phyloP scores from a whole-genome alignment of 306 rosid species.

The Trifolium subterraneum region DNA sequence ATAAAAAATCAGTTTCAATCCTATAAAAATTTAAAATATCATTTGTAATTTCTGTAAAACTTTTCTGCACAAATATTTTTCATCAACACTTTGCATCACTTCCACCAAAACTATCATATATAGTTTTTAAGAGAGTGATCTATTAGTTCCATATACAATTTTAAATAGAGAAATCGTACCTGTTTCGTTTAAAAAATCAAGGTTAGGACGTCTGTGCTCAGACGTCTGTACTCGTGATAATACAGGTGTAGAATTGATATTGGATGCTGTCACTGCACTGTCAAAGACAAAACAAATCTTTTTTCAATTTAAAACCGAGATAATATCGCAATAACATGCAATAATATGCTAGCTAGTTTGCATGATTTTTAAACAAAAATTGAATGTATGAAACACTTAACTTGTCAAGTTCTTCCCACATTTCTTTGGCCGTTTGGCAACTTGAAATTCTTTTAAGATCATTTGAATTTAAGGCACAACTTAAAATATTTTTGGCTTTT shows the following conservation, averaged over 20 bases:
- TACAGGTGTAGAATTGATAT: neutral
- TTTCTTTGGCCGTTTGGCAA: conserved; percentile 6
- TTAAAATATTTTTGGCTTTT: conserved; percentile 27
- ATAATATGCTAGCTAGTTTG: no score
- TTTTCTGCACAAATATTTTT: no score
- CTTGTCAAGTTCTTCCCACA: conserved; percentile 34
- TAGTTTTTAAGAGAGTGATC: no score
- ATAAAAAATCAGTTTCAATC: no score
- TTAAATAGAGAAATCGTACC: neutral
- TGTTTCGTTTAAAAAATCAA: neutral
- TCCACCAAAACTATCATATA: no score
- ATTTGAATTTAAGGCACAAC: conserved; percentile 22
- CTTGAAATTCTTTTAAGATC: neutral
- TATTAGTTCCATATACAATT: no score
- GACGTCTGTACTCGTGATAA: neutral
- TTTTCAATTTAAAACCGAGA: neutral
- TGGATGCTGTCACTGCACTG: neutral
- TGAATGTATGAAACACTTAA: neutral
- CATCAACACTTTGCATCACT: no score
- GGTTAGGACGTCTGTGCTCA: neutral
- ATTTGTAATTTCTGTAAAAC: no score
- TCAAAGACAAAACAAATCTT: no score
- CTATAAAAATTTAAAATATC: no score
- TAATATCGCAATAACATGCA: neutral
- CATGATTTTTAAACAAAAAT: no score